These are phyloP conservation scores for Neltuma alba DNA, from an alignment of 306 rosid genomes.

Conservation along the genomic window DNA sequence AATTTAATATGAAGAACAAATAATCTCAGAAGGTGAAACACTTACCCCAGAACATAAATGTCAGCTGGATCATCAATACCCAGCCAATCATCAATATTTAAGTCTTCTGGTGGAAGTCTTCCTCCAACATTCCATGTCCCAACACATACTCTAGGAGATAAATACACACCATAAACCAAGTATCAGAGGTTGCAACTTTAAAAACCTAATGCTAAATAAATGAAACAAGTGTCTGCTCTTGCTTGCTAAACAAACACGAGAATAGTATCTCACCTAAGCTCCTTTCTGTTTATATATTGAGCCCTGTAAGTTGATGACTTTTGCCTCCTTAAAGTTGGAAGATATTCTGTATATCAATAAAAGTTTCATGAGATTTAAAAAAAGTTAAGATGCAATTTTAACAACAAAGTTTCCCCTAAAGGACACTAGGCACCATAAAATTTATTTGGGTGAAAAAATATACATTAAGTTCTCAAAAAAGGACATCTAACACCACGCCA, in stretches of 20 bases:
- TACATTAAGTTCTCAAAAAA: no score
- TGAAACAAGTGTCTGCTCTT: constrained; percentile 24
- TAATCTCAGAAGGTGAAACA: constrained; percentile 18
- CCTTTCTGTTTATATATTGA: constrained; percentile 85
- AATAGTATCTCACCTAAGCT: constrained; percentile 63
- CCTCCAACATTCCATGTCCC: constrained; percentile 99
- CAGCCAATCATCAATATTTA: constrained; percentile 92
- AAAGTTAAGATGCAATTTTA: no score
- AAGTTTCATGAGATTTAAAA: constrained; percentile 26
- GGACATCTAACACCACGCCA: no score
- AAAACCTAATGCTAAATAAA: constrained; percentile 23
- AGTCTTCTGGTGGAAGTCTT: constrained; percentile 83
- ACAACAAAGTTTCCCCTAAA: no score
- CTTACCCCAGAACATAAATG: constrained; percentile 93
- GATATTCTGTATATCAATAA: constrained; percentile 49
- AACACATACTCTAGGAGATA: constrained; percentile 66
- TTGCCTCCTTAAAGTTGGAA: constrained; percentile 78
- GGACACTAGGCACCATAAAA: no score
- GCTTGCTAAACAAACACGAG: constrained; percentile 29
- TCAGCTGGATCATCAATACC: constrained; percentile 85
- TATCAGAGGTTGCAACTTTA: constrained; percentile 33
- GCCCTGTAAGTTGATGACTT: constrained; percentile 89
- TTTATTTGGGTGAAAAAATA: no score
- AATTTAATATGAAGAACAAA: neutral
- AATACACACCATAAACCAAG: constrained; percentile 36